Evolutionary conservation across 1,284 basidiomycete genomes (phyloP).

Genomic region (Sutorius eximius): DNA sequence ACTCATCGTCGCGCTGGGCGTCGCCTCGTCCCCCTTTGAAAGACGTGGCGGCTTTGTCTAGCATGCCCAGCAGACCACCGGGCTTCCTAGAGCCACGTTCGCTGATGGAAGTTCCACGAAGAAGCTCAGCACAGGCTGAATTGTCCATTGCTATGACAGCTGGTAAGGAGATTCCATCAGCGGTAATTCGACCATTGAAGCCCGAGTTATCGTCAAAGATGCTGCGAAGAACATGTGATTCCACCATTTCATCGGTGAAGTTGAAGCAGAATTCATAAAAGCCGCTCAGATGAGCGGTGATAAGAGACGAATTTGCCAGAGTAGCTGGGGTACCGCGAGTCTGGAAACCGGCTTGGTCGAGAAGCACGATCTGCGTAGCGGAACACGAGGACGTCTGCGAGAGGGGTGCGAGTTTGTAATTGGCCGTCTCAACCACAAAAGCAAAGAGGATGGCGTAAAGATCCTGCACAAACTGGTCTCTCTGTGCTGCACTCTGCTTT

Average conservation of each 20-base stretch:
- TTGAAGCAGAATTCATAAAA: constrained; percentile 91
- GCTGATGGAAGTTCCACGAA: constrained; percentile 71
- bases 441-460: constrained; percentile 94
- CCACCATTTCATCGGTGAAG: constrained; percentile 81
- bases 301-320: constrained; percentile 62
- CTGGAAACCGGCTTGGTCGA: constrained; percentile 86
- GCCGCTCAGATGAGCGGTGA: constrained; percentile 76
- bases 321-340: constrained; percentile 65
- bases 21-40: constrained; percentile 75
- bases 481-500: constrained; percentile 70
- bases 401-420: constrained; percentile 75
- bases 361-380: constrained; percentile 71
- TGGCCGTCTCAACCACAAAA: constrained; percentile 88
- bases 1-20: constrained; percentile 70
- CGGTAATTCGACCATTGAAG: constrained; percentile 59
- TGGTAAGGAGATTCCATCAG: constrained; percentile 74
- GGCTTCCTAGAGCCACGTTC: constrained; percentile 72
- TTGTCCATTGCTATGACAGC: constrained; percentile 75
- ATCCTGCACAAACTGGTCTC: constrained; percentile 79
- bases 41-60: constrained; percentile 71
- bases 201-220: constrained; percentile 75
- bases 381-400: constrained; percentile 45
- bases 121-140: constrained; percentile 76
- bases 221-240: constrained; percentile 74
- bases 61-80: constrained; percentile 75